Conservation (phyloP, 2,329 filamentous ascomycete genomes). For the Amylocarpus encephaloides region DNA sequence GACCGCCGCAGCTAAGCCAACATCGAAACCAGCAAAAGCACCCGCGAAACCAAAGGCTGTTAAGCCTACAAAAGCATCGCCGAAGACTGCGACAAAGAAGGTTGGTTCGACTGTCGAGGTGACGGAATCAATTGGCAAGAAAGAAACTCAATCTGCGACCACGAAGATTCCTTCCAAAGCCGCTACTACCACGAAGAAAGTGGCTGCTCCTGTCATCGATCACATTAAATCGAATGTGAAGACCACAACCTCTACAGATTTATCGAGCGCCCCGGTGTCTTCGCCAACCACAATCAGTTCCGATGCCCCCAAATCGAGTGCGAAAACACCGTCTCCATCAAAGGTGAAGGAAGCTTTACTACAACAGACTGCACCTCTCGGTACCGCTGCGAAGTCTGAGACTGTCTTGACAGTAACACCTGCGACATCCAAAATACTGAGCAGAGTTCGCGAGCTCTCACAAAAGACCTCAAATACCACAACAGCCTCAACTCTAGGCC, state of each 20-base stretch:
- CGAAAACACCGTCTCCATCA: neutral
- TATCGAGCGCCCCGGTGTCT: neutral
- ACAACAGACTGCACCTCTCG: neutral
- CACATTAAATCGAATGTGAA: neutral
- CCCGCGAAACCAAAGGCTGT: slow-evolving; percentile 9
- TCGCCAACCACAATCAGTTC: neutral
- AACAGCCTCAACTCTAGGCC: neutral
- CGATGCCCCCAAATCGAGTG: neutral
- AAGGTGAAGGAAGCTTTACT: neutral
- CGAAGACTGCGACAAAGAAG: neutral
- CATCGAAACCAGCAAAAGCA: no score
- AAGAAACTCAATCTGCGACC: neutral
- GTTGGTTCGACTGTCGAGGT: neutral
- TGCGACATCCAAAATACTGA: slow-evolving; percentile 18
- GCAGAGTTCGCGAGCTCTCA: slow-evolving; percentile 18
- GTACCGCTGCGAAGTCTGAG: neutral
- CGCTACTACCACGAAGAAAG: neutral
- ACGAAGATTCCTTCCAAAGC: neutral
- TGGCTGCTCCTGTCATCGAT: neutral
- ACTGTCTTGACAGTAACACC: slow-evolving; percentile 4
- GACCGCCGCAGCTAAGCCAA: slow-evolving; percentile 9
- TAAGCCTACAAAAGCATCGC: slow-evolving; percentile 10
- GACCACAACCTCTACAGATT: neutral
- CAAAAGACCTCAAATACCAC: neutral
- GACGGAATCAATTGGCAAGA: no score